Evolutionary conservation across 2,329 filamentous ascomycete genomes (phyloP), one percentile per base, ranked within the genome.

Genomic region (Ascochyta koolunga): DNA sequence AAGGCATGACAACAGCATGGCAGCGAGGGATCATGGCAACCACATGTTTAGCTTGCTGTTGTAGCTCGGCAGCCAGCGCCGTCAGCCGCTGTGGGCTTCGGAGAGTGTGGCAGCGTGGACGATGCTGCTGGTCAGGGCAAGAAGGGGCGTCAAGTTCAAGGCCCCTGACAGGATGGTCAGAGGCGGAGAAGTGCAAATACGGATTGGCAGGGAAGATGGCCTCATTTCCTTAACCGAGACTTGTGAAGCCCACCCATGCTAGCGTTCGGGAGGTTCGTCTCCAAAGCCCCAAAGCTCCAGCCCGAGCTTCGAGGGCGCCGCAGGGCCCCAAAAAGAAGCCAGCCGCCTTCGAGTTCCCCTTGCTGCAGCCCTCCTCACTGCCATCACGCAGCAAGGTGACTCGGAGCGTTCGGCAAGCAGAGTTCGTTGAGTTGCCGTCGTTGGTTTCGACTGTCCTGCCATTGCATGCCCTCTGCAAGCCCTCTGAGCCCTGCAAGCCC

Each of bases 291-390:
- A 69, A 29, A 70, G 67, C 66, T 69, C 59, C 60, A 63, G 62
- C 60, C 67, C 68, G 58, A 68, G 64, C 62, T 63, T 65, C 63
- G 53, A 64, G 58, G 56, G 59, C 54, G 64, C 62, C 59, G 66
- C 69, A 70, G 59, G 57, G 67, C 67, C 68, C 68, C 68, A 73
- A 72, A 72, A 72, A 72, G 62, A 64, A 60, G 64, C 67, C 66
- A 65, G 60, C 59, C 61, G 57, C 58, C 56, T 42, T 60, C 50
- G 45, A 33, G 48, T 56, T 67, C 70, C 63, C 68, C 69, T 73
- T 68, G 68, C 68, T 67, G 69, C 65, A 60, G 64, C 61, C 57
- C 65, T 72, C 66, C 67, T 72, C 68, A 67, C 69, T 72, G 69
- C 67, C 57, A 62, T 54, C 50, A 61, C 66, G 64, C 68, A 73